Evolutionary conservation across 768 basidiomycete genomes (phyloP).

Genomic region (Tulasnella sp.): DNA sequence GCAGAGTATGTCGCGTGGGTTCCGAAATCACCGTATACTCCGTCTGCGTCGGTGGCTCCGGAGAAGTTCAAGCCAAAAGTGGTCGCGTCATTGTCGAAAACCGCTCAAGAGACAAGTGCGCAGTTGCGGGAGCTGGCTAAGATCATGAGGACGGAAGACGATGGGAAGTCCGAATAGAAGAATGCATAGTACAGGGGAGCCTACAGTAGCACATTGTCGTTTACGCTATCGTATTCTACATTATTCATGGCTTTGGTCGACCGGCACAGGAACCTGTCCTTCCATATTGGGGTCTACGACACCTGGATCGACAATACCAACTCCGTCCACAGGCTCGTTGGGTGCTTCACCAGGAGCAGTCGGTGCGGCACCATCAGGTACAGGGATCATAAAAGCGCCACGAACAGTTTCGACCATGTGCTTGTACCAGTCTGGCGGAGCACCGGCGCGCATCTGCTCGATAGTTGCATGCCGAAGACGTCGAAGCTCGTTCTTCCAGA

Average conservation of each 20-base stretch:
- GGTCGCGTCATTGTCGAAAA: background rate
- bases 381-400: constrained; percentile 29
- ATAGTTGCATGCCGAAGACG: constrained; percentile 63
- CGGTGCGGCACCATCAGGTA: background rate
- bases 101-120: background rate
- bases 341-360: background rate
- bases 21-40: background rate
- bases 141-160: background rate
- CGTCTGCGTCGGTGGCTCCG: background rate
- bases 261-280: background rate
- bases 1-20: background rate
- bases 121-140: background rate
- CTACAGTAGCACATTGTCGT: background rate
- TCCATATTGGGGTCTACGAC: background rate
- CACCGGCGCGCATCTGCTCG: constrained; percentile 73
- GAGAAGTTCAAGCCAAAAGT: background rate
- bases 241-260: background rate
- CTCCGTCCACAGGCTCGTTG: background rate
- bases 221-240: background rate
- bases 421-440: constrained; percentile 73
- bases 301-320: background rate
- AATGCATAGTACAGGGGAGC: background rate
- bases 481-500: constrained; percentile 71
- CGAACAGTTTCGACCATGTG: constrained; percentile 78
- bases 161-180: background rate